phyloP scores from a whole-genome alignment of 768 basidiomycete genomes.

The Rhodotorula diobovata region DNA sequence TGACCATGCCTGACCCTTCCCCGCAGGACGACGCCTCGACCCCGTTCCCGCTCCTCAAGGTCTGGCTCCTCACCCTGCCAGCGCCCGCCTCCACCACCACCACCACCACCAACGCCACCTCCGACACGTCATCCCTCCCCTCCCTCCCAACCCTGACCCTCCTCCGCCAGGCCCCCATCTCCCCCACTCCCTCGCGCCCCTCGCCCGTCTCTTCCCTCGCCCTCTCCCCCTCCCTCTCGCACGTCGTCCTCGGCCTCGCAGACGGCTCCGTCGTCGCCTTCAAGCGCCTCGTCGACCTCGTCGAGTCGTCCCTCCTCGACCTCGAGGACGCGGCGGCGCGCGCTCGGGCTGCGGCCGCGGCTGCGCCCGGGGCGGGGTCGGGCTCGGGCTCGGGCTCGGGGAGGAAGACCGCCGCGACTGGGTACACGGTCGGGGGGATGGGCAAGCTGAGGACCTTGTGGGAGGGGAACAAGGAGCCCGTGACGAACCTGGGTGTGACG shows the following conservation, averaged over 20 bases:
- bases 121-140: slow-evolving; percentile 54
- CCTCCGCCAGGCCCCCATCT: slow-evolving; percentile 54
- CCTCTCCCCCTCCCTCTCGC: slow-evolving; percentile 67
- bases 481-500: slow-evolving; percentile 89
- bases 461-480: slow-evolving; percentile 75
- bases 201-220: slow-evolving; percentile 71
- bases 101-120: too few species aligned
- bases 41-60: slow-evolving; percentile 55
- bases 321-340: slow-evolving; percentile 14
- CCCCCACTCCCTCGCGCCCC: slow-evolving; percentile 49
- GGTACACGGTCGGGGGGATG: slow-evolving; percentile 49
- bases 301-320: slow-evolving; percentile 57
- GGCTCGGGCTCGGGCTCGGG: too few species aligned
- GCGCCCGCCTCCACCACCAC: slow-evolving; percentile 50
- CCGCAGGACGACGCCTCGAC: slow-evolving; percentile 65
- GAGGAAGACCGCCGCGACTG: background rate
- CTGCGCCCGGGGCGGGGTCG: too few species aligned
- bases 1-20: background rate
- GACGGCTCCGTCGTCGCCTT: slow-evolving; percentile 90
- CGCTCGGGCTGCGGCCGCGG: slow-evolving; percentile 6
- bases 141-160: slow-evolving; percentile 60
- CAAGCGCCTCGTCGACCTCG: slow-evolving; percentile 83
- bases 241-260: slow-evolving; percentile 87
- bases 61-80: slow-evolving; percentile 74
- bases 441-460: slow-evolving; percentile 81